phyloP scores from a whole-genome alignment of 768 basidiomycete species.

The Cubamyces lactineus region DNA sequence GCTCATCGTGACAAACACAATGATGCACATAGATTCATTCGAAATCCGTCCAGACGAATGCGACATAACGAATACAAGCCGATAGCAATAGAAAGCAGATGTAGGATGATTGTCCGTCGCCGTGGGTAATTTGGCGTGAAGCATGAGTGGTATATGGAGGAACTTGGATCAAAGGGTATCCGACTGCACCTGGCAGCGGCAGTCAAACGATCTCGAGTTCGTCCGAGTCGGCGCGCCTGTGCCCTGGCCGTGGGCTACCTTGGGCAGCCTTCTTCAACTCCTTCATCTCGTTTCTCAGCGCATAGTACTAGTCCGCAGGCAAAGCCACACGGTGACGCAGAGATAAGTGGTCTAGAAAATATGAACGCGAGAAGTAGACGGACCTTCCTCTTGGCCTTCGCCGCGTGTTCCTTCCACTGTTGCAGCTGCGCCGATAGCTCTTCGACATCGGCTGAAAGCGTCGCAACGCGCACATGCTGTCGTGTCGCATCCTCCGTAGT shows the following conservation, averaged over 20 bases:
- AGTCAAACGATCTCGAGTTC: constrained; percentile 14
- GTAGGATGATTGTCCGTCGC: background rate
- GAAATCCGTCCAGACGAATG: background rate
- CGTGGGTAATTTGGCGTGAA: too few species aligned
- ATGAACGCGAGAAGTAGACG: background rate
- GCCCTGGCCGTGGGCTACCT: background rate
- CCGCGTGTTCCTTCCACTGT: constrained; percentile 11
- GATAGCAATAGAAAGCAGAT: background rate
- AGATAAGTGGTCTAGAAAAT: too few species aligned
- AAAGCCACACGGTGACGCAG: background rate
- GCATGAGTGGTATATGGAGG: background rate
- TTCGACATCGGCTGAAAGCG: background rate
- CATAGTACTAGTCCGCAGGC: constrained; percentile 6
- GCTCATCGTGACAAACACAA: too few species aligned
- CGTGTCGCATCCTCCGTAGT: constrained; percentile 10
- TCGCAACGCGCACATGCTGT: background rate
- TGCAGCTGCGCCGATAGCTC: constrained; percentile 2
- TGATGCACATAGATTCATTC: background rate
- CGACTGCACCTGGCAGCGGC: too few species aligned
- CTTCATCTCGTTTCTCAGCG: constrained; percentile 9
- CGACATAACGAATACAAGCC: background rate
- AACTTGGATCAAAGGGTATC: background rate
- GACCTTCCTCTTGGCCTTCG: constrained; percentile 21
- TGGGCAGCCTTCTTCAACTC: constrained; percentile 3
- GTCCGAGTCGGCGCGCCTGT: constrained; percentile 5